Evolutionary conservation across 2,329 filamentous ascomycete genomes (phyloP).

Genomic region (Fusarium marasasianum): DNA sequence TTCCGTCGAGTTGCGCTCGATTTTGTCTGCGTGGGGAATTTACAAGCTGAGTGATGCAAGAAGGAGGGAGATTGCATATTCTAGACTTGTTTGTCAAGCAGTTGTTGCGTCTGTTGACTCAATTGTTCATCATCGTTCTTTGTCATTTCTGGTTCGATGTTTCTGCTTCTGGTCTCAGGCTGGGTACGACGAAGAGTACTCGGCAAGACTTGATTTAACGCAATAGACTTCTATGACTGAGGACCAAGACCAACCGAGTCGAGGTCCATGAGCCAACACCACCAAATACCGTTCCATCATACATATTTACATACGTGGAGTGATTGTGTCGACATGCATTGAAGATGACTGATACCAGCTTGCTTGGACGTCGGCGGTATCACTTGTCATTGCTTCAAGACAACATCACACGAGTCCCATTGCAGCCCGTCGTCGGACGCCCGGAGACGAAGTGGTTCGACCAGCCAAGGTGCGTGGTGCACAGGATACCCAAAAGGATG

Average conservation of each 20-base stretch:
- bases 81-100: constrained; percentile 36
- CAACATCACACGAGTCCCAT: neutral
- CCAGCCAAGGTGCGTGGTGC: neutral
- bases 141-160: constrained; percentile 19
- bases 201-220: constrained; percentile 15
- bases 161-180: constrained; percentile 20
- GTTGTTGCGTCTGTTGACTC: constrained; percentile 21
- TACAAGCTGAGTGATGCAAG: constrained; percentile 24
- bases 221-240: constrained; percentile 43
- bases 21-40: neutral
- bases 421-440: constrained; percentile 21
- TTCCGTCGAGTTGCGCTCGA: neutral
- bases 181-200: constrained; percentile 23
- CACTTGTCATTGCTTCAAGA: neutral
- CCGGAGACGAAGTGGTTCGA: constrained; percentile 23
- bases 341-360: neutral
- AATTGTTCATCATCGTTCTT: constrained; percentile 21
- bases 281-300: constrained; percentile 14
- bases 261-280: constrained; percentile 39
- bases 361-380: neutral
- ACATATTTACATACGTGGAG: neutral
- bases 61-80: constrained; percentile 8
- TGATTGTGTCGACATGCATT: constrained; percentile 21
- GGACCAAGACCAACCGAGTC: constrained; percentile 41
- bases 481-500: constrained; percentile 3